Base-by-base conservation (phyloP, 2,329 filamentous ascomycete genomes). In the Colletotrichum godetiae region DNA sequence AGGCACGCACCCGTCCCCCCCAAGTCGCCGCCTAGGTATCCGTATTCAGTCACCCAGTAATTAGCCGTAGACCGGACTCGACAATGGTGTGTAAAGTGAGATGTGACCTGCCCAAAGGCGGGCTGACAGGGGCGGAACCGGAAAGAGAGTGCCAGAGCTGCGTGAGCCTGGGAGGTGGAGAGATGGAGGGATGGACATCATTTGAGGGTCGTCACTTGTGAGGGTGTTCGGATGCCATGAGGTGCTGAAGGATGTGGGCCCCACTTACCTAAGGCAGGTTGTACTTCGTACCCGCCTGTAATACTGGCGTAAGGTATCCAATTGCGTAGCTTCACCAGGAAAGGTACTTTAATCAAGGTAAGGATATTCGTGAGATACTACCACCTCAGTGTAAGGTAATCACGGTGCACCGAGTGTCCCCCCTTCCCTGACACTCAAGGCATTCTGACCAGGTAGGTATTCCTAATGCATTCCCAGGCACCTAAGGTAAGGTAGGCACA, bases 221-320 rank as follows among this genome's bases (percentile, higher is more conserved):
- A 49, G 53, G 52, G 52, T 64, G 37, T 52, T 35, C 46, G 53
- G 29, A 35, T 68, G 67, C 67, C 67, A 64, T 55, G 58, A 72
- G 71, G 56, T 61, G 71, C 67, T 70, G 71, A 73, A 73, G 71
- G 67, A 73, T 69, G 42, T 56, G 56, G 46, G 60, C 55, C 71
- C 67, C 61, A 56, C 56, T 63, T 52, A 49, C 60, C 33, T 63
- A 22, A 31, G 29, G n/a, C 22, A 29, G 24, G 15, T 49, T 42
- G 37, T 42, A 42, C 13, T 42, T 19, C 37, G 24, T 31, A n/a
- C 15, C 22, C 35, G 27, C 27, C n/a, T 8, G 4, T 13, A 37
- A 11, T 8, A 19, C 33, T 37, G n/a, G 13, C 29, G 15, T 5
- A 19, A 33, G 55, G 56, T 52, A 27, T 33, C 46, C 42, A 49